Percentiles rank a stretch among this genome's conserved stretches.
These are phyloP conservation scores for Hyaloscypha variabilis DNA, from an alignment of 495 filamentous ascomycete genomes.

Conservation along the genomic window DNA sequence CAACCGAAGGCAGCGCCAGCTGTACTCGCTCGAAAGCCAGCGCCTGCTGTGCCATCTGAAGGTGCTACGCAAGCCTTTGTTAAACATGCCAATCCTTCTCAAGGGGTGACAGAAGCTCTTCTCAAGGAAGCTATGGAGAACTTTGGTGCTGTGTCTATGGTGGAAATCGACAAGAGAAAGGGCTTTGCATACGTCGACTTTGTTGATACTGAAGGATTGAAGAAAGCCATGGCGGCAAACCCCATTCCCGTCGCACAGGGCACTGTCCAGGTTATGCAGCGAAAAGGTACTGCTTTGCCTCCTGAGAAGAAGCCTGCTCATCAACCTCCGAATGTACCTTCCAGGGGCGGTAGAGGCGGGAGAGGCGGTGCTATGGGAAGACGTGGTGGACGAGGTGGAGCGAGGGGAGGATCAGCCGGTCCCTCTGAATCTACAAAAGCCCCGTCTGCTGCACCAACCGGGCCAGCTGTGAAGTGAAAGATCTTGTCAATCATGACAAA, in stretches of 20 bases:
- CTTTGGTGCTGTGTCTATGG: slow-evolving; percentile 72
- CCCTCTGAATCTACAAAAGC: slow-evolving; percentile 12
- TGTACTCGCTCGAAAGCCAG: slow-evolving; percentile 26
- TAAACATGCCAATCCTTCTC: slow-evolving; percentile 89
- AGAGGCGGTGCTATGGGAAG: slow-evolving; percentile 38
- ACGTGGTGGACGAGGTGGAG: slow-evolving; percentile 44
- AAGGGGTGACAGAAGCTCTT: slow-evolving; percentile 82
- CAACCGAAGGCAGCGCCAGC: slow-evolving; percentile 30
- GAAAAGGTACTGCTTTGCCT: slow-evolving; percentile 56
- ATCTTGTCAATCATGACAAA: background rate
- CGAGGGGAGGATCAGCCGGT: slow-evolving; percentile 37
- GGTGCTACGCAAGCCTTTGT: slow-evolving; percentile 83
- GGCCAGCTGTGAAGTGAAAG: slow-evolving; percentile 24
- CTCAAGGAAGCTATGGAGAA: slow-evolving; percentile 70
- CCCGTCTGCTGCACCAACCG: slow-evolving; percentile 22
- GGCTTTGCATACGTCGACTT: slow-evolving; percentile 93
- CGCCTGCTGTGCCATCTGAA: slow-evolving; percentile 37
- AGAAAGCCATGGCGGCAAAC: slow-evolving; percentile 78
- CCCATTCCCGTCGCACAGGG: slow-evolving; percentile 81
- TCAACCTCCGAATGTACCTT: slow-evolving; percentile 24
- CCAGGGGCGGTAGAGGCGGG: slow-evolving; percentile 44
- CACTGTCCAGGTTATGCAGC: slow-evolving; percentile 82
- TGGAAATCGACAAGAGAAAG: slow-evolving; percentile 91
- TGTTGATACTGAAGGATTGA: slow-evolving; percentile 65
- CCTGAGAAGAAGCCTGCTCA: slow-evolving; percentile 29